Evolutionary conservation across 768 basidiomycete genomes (phyloP), one percentile per base, ranked within the genome.

Genomic region (Leccinum broughii): DNA sequence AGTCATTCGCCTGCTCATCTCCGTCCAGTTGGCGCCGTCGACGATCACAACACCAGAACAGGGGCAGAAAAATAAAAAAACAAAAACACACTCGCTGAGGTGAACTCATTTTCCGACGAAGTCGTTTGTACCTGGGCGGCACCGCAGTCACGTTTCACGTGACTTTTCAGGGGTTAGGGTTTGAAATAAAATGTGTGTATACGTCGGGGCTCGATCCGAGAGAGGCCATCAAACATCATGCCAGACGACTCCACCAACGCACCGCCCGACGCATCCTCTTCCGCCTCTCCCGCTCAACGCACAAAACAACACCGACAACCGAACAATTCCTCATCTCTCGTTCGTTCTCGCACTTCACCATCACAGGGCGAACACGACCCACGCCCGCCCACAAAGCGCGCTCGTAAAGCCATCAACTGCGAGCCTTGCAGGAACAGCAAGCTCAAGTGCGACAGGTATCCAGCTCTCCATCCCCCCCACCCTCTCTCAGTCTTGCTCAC

Each of bases 381-480:
- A 26, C 79, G 85, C 0, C 87, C 87, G 0, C 89, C 90, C 3
- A 85, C 90, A 24, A 93, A 93, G 75, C 86, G 92, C 51, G 88
- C 92, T 0, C 81, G 92, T 60, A 93, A 93, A 70, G 90, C 92
- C 17, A 92, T 93, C 66, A 93, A 93, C 76, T 93, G 92, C 70
- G 90, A 92, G 67, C 92, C 92, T 3, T 93, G 92, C 77, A 82
- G 92, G 70, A 88, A 86, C 66, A 90, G 87, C 80, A 92, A 93
- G 76, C 84, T 93, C 66, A 92, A 93, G 76, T 93, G 92, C 78
- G 92, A 93, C 75, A 86, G 90, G 90, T 89, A 28, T 37, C n/a
- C 24, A 35, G 4, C 22, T n/a, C 58, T 20, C 20, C 24, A 14
- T 24, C 28, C n/a, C 13, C 32, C 24, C 3, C 14, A 13, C 6